Percentiles rank a stretch among this genome's conserved stretches.
Evolutionary conservation across 2,329 filamentous ascomycete species (phyloP).

Genomic region (Trichoderma atroviride): DNA sequence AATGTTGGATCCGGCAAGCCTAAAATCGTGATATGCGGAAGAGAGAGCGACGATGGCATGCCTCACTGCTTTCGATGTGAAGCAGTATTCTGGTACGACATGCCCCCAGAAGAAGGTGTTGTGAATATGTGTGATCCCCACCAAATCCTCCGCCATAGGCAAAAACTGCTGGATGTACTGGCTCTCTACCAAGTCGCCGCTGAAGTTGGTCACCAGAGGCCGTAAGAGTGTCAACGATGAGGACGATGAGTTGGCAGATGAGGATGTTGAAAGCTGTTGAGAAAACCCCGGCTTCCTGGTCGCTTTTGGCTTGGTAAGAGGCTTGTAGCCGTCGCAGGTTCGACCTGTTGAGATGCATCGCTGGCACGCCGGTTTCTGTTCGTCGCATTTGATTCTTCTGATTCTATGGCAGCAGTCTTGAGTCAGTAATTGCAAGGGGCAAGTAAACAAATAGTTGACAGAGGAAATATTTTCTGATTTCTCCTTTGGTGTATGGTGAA

Average conservation of each 20-base stretch:
- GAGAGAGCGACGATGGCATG: conserved; percentile 42
- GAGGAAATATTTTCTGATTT: background rate
- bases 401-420: conserved; percentile 32
- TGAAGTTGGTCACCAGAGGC: conserved; percentile 41
- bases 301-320: conserved; percentile 19
- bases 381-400: conserved; percentile 42
- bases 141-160: conserved; percentile 35
- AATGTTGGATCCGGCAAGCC: conserved; percentile 20
- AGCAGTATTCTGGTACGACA: conserved; percentile 37
- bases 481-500: background rate
- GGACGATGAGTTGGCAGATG: conserved; percentile 5
- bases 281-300: conserved; percentile 11
- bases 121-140: conserved; percentile 36
- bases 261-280: conserved; percentile 24
- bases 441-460: background rate
- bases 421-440: background rate
- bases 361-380: conserved; percentile 40
- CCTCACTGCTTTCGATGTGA: conserved; percentile 37
- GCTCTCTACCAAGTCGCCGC: conserved; percentile 41
- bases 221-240: conserved; percentile 30
- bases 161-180: conserved; percentile 43
- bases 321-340: conserved; percentile 43
- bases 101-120: conserved; percentile 38
- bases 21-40: conserved; percentile 37
- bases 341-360: conserved; percentile 41